Evolutionary conservation across 352 stramenopile species (phyloP), one percentile per base, ranked within the genome.

Genomic region (Phytophthora pseudosyringae): DNA sequence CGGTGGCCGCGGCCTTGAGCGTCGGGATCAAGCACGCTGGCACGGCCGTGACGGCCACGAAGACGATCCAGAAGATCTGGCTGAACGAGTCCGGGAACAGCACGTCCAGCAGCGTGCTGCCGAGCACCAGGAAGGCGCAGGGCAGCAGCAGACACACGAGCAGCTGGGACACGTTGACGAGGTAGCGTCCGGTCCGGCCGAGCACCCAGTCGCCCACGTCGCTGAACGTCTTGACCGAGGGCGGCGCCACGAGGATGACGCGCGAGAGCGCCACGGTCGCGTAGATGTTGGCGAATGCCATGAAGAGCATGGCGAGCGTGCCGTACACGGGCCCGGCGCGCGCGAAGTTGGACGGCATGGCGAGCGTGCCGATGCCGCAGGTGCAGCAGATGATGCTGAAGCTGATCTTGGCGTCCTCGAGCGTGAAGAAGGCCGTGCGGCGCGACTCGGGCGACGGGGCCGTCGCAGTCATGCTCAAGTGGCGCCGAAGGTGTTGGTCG

Each of bases 271-370:
- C 52, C n/a, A 90, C 67, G 12, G 76, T 80, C 0, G 81, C 69
- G 64, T 89, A 90, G 51, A 88, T 76, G 56, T 88, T 90, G 29
- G 74, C 77, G 47, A 81, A 82, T 0, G 79, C 81, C 81, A 90
- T 90, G 44, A 90, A 82, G 10, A 82, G 50, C 50, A 88, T 67
- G 4, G 75, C 81, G 50, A 86, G 63, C 1, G 62, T 79, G 16
- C 75, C 81, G 46, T 77, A 75, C 16, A 73, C 45, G 4, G 78
- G 80, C 0, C 78, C 80, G 9, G 79, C 80, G 2, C 81, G 79
- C 3, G 81, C 71, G 49, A 79, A 91, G 50, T 89, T 91, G 46
- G 67, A 80, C 1, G 80, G 80, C 77, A 91, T 89, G 36, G 80
- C 75, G 28, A 91, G 70, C 45, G 82, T 86, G 5, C 80, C 83